Evolutionary conservation across 2,329 filamentous ascomycete species (phyloP).

Genomic region (Clonostachys rhizophaga): DNA sequence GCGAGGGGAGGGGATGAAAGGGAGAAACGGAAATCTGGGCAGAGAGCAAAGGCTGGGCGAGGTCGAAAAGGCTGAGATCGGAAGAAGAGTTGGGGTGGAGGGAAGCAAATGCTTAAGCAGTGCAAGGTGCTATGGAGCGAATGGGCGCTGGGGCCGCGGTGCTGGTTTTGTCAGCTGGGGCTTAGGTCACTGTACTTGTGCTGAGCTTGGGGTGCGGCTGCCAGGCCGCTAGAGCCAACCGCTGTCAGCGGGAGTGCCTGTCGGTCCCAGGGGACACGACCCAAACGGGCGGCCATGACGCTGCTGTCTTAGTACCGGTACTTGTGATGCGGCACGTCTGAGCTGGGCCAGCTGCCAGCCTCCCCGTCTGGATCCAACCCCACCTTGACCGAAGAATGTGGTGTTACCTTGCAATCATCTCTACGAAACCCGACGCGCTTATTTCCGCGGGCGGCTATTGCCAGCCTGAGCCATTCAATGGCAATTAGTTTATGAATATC

Average conservation of each 20-base stretch:
- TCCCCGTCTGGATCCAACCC: neutral
- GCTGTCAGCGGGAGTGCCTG: neutral
- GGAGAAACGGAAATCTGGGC: neutral
- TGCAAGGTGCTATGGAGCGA: neutral
- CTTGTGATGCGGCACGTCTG: neutral
- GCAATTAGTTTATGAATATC: too few species aligned
- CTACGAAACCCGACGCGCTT: too few species aligned
- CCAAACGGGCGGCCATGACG: slow-evolving; percentile 1
- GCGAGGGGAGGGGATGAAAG: neutral
- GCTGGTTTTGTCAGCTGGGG: neutral
- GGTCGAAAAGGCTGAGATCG: neutral
- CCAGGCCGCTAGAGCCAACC: neutral
- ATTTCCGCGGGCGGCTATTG: too few species aligned
- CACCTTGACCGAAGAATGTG: neutral
- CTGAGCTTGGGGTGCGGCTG: neutral
- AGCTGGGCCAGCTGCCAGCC: neutral
- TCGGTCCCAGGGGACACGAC: neutral
- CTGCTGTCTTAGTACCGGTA: neutral
- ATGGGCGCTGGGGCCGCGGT: neutral
- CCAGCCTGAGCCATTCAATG: too few species aligned
- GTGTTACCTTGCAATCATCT: neutral
- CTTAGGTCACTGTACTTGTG: neutral
- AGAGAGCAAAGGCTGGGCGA: neutral
- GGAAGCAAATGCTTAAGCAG: neutral
- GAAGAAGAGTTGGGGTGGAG: neutral